phyloP scores from a whole-genome alignment of 2,329 filamentous ascomycete species.

The Fusarium nodosum region DNA sequence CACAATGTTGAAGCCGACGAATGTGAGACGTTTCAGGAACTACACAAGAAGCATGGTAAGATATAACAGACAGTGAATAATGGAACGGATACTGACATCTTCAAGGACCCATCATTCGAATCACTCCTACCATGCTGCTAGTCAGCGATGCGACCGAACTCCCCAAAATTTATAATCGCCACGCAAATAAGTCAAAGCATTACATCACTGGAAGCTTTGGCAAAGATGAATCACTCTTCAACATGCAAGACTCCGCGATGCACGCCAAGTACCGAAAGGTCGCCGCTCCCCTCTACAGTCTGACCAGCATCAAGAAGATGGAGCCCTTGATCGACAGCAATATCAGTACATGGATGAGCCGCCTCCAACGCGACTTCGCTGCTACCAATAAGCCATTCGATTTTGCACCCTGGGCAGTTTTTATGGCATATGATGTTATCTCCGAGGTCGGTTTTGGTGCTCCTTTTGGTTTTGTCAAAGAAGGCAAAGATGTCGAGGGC shows the following conservation, averaged over 20 bases:
- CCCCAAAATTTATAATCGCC: slow-evolving; percentile 67
- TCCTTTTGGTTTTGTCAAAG: slow-evolving; percentile 61
- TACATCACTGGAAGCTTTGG: slow-evolving; percentile 72
- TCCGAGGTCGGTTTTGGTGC: slow-evolving; percentile 61
- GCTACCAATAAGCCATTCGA: slow-evolving; percentile 62
- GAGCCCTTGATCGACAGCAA: slow-evolving; percentile 67
- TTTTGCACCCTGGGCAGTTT: slow-evolving; percentile 58
- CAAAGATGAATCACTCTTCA: slow-evolving; percentile 68
- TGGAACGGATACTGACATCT: neutral
- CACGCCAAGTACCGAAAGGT: slow-evolving; percentile 68
- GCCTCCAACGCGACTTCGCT: slow-evolving; percentile 62
- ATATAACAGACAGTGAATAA: fast-evolving
- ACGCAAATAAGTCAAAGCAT: slow-evolving; percentile 69
- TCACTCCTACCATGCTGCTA: slow-evolving; percentile 47
- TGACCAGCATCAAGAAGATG: slow-evolving; percentile 70
- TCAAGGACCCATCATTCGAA: slow-evolving; percentile 42
- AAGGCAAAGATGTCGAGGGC: slow-evolving; percentile 60
- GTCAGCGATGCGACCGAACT: slow-evolving; percentile 62
- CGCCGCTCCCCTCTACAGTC: slow-evolving; percentile 67
- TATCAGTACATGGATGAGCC: slow-evolving; percentile 64
- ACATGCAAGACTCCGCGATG: slow-evolving; percentile 65
- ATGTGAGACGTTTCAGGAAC: slow-evolving; percentile 32
- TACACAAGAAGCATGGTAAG: slow-evolving; percentile 38
- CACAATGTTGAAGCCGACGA: slow-evolving; percentile 41
- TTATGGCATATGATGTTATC: slow-evolving; percentile 62